Evolutionary conservation across 2,329 filamentous ascomycete genomes (phyloP).

Genomic region (Phyllachora maydis): DNA sequence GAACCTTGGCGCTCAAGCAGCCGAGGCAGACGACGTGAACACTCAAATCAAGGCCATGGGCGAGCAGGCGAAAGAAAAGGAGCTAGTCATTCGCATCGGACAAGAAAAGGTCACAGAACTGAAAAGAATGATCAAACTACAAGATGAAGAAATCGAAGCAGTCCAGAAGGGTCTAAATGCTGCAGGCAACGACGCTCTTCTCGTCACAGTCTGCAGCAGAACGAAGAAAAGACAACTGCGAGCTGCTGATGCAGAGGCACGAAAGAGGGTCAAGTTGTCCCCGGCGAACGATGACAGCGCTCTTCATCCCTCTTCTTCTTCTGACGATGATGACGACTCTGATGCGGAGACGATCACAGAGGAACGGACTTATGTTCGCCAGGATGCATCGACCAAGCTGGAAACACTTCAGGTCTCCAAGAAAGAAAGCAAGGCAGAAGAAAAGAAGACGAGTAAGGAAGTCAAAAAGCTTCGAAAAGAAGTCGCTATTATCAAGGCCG

Average conservation of each 20-base stretch:
- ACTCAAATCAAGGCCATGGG: too few species aligned
- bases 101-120: background rate
- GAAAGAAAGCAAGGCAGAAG: conserved; percentile 14
- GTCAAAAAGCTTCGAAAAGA: conserved; percentile 14
- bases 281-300: too few species aligned
- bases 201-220: conserved; percentile 1
- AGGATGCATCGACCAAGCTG: background rate
- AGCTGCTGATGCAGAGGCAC: background rate
- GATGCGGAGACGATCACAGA: too few species aligned
- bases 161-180: conserved; percentile 6
- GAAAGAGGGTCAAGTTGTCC: conserved; percentile 1
- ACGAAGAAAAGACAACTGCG: conserved; percentile 2
- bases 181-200: conserved; percentile 1
- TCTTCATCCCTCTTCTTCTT: too few species aligned
- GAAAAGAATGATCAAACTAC: background rate
- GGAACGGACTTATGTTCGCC: too few species aligned
- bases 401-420: conserved; percentile 9
- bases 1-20: too few species aligned
- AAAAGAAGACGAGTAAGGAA: conserved; percentile 12
- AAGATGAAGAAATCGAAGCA: conserved; percentile 6
- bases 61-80: too few species aligned
- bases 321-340: too few species aligned
- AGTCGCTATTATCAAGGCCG: conserved; percentile 10
- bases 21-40: too few species aligned
- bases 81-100: too few species aligned